A percentile compares a stretch with the other conserved stretches of the same genome.
Evolutionary conservation across 2,329 filamentous ascomycete species (phyloP).

Genomic region (Sclerotinia spermophila): DNA sequence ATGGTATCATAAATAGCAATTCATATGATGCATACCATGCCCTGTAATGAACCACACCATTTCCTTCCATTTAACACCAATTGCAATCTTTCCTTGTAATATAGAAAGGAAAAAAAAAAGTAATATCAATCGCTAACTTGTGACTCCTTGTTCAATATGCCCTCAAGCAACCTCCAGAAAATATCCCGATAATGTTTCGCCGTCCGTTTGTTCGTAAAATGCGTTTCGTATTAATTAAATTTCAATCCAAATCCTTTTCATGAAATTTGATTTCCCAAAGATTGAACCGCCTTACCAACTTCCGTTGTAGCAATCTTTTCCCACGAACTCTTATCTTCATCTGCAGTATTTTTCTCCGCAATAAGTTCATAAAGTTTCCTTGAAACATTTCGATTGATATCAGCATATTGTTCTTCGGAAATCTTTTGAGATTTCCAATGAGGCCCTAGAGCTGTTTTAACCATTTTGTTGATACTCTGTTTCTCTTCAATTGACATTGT

Average conservation of each 20-base stretch:
- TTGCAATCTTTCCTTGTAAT: not conserved
- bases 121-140: not conserved
- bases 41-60: not conserved
- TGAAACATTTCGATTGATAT: conserved; percentile 86
- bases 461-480: conserved; percentile 82
- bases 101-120: not conserved
- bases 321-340: conserved; percentile 65
- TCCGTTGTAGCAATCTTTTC: conserved; percentile 74
- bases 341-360: conserved; percentile 45
- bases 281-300: conserved; percentile 69
- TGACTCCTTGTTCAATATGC: conserved; percentile 2
- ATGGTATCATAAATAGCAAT: conserved; percentile 6
- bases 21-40: conserved; percentile 12
- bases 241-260: conserved; percentile 1
- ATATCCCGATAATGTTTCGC: not conserved
- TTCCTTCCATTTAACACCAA: not conserved
- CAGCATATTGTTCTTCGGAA: conserved; percentile 84
- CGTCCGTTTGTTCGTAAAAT: conserved; percentile 1
- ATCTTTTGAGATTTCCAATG: conserved; percentile 72
- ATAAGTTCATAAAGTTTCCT: conserved; percentile 76
- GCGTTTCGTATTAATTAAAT: not conserved
- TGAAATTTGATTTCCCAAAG: conserved; percentile 41
- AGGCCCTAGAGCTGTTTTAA: conserved; percentile 76
- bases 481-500: conserved; percentile 78
- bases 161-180: not conserved